Base-by-base conservation (phyloP, 768 basidiomycete genomes). In the Kwoniella newhampshirensis region DNA sequence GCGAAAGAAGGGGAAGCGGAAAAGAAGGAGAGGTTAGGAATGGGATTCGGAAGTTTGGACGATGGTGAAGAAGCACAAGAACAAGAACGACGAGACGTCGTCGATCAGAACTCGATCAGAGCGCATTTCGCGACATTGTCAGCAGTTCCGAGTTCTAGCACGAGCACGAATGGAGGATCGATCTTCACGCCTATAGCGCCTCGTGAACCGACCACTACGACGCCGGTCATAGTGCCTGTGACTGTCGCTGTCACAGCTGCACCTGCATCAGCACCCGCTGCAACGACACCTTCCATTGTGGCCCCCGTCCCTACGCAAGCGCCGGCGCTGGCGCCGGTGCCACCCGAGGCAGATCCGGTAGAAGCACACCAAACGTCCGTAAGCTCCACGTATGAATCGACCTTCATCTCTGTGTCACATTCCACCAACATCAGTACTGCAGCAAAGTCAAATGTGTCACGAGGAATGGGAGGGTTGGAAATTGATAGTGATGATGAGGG, bases 1-100 rank as follows among this genome's bases (percentile, higher is more conserved):
- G 54, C 58, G 1, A 36, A 46, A 23, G 67, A 69, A 43, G 51
- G 41, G 12, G 70, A 68, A 20, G 69, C 74, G 28, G 75, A 76
- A 39, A 46, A 51, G 39, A 59, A 61, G 27, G 26, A 70, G 18
- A 40, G 72, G 9, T 37, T 50, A 12, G 71, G 67, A 12, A 36
- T 76, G 28, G 75, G 66, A 17, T 63, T 62, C 21, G 44, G 50
- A 5, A 8, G 32, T 17, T 9, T 25, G 6, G 51, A 48, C 9
- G 50, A 58, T 25, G 26, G n/a, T 17, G 54, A 41, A 15, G 37
- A 46, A 9, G 44, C n/a, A n/a, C 42, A 21, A 44, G 12, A 9
- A 9, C 11, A 21, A 44, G 42, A 44, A 44, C 9, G 42, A 21
- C 9, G 13, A 21, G 3, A 28, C 12, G 26, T 26, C 17, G 43